Evolutionary conservation across 352 stramenopile genomes (phyloP), one percentile per base, ranked within the genome.

Genomic region (Phytophthora multivora): DNA sequence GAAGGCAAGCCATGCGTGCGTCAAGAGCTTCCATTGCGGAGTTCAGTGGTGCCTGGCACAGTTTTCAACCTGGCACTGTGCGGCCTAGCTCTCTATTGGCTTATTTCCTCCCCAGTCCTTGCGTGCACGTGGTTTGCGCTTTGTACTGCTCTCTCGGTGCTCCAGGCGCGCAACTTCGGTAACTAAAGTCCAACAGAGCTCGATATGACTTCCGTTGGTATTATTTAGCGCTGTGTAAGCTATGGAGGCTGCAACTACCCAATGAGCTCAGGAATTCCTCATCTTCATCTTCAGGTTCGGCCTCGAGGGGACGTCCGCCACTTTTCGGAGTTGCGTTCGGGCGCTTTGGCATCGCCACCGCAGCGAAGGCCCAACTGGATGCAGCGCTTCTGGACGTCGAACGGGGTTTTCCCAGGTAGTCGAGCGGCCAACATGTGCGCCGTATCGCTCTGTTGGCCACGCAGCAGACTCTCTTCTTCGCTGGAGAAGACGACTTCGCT

Each of bases 281-380:
- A 10, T 9, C n/a, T 40, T 40, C 35, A 39, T 1, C 25, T 31
- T 58, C 53, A 64, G 3, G 15, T 25, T 50, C 40, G 47, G 12
- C 47, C 30, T n/a, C 28, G 61, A 26, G 23, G 30, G 3, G 61
- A 13, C 18, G 30, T 51, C 6, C 71, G 68, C 78, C 78, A 87
- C 38, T 77, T 71, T 51, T 88, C 78, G 15, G 71, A 83, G 50
- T 80, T 69, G 40, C 69, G 73, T 18, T 54, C 46, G 1, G 75
- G 77, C 3, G 64, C 43, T 8, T 51, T 71, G 9, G 45, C 66
- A 11, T 69, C 56, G 6, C 49, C 63, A 11, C 78, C 77, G 21
- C 80, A 90, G 31, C 73, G 75, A 28, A 90, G 63, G 0, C 78
- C 74, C 33, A 90, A 51, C 55, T 90, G 64, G 9, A 88, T 59